phyloP scores from a whole-genome alignment of 2,329 filamentous ascomycete genomes.

The Herpotrichia juniperi region DNA sequence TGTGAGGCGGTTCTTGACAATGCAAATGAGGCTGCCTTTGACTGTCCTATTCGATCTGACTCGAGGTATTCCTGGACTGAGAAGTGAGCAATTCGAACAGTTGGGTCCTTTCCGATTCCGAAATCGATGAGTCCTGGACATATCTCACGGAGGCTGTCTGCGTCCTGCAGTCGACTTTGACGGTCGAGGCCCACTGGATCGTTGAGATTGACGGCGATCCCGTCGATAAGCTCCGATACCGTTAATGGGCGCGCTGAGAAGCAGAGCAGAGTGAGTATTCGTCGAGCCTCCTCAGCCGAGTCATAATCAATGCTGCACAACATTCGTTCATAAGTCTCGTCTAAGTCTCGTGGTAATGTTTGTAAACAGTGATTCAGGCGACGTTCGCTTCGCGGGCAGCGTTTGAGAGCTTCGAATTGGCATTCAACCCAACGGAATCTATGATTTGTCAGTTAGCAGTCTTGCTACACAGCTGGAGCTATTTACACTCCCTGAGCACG shows the following conservation, averaged over 20 bases:
- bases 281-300: neutral
- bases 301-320: neutral
- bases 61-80: slow-evolving; percentile 1
- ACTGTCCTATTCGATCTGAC: neutral
- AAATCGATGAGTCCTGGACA: neutral
- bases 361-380: neutral
- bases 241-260: neutral
- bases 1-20: neutral
- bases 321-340: slow-evolving; percentile 5
- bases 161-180: neutral
- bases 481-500: slow-evolving; percentile 10
- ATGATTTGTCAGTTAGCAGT: neutral
- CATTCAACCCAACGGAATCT: slow-evolving; percentile 1
- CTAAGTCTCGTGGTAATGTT: neutral
- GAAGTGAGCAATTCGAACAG: neutral
- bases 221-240: neutral
- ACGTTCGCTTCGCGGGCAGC: neutral
- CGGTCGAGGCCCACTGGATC: neutral
- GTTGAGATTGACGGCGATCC: neutral
- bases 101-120: neutral
- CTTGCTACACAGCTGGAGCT: neutral
- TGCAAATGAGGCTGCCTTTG: neutral
- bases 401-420: neutral
- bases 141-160: neutral
- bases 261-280: neutral